These are phyloP conservation scores for Beauveria pseudobassiana DNA, from an alignment of 2,329 filamentous ascomycete species.

Conservation along the genomic window DNA sequence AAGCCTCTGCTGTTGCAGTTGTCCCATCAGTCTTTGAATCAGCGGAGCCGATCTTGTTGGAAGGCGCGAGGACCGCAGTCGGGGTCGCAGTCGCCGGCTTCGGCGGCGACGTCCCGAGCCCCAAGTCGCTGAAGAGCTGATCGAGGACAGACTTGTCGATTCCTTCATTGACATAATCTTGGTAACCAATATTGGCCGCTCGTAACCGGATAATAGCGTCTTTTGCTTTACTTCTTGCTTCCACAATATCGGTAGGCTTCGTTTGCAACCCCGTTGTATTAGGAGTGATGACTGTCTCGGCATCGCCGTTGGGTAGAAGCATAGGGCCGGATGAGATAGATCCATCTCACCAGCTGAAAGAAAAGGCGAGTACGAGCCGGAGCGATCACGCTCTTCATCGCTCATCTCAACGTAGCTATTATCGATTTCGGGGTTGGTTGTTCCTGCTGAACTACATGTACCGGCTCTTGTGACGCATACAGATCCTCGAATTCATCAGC, in stretches of 20 bases:
- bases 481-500: constrained; percentile 57
- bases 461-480: constrained; percentile 35
- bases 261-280: background rate
- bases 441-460: background rate
- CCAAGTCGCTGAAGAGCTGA: constrained; percentile 60
- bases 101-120: constrained; percentile 38
- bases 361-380: constrained; percentile 45
- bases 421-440: background rate
- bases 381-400: constrained; percentile 31
- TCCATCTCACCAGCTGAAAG: constrained; percentile 42
- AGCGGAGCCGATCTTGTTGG: background rate
- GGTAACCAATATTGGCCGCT: constrained; percentile 62
- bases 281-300: background rate
- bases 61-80: background rate
- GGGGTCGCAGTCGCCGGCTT: background rate
- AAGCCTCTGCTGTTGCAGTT: background rate
- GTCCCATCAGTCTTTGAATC: background rate
- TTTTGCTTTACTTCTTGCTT: constrained; percentile 52
- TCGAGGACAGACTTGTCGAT: constrained; percentile 57
- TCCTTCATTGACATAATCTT: constrained; percentile 66
- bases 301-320: background rate
- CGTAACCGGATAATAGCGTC: constrained; percentile 59
- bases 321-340: constrained; percentile 4
- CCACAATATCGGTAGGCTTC: constrained; percentile 18
- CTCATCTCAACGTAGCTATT: constrained; percentile 13